These are phyloP conservation scores for Tolypocladium cylindrosporum DNA, from an alignment of 2,329 filamentous ascomycete species.

Conservation along the genomic window DNA sequence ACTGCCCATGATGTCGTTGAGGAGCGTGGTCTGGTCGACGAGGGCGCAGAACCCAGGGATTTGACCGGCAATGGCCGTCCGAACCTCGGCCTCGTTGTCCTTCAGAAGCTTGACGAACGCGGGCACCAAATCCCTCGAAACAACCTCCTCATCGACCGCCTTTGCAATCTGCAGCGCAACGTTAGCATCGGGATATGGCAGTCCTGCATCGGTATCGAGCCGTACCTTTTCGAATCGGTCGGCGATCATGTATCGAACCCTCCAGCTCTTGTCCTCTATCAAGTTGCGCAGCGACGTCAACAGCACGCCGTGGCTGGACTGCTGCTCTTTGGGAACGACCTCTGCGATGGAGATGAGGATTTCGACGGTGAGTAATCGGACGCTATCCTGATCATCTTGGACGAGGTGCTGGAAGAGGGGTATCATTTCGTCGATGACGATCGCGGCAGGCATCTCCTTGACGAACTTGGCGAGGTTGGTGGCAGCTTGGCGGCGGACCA, in stretches of 20 bases:
- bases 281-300: slow-evolving; percentile 82
- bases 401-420: slow-evolving; percentile 95
- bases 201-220: background rate
- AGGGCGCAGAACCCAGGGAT: slow-evolving; percentile 94
- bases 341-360: slow-evolving; percentile 94
- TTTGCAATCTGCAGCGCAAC: slow-evolving; percentile 67
- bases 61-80: slow-evolving; percentile 92
- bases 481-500: slow-evolving; percentile 94
- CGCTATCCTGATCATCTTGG: slow-evolving; percentile 94
- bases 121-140: slow-evolving; percentile 86
- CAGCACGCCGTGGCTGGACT: slow-evolving; percentile 88
- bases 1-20: slow-evolving; percentile 93
- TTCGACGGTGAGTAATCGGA: slow-evolving; percentile 89
- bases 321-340: slow-evolving; percentile 95
- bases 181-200: background rate
- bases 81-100: slow-evolving; percentile 94
- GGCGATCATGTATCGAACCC: slow-evolving; percentile 97
- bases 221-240: slow-evolving; percentile 92
- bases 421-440: slow-evolving; percentile 98
- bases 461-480: slow-evolving; percentile 97
- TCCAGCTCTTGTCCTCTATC: slow-evolving; percentile 99
- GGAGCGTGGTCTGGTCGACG: slow-evolving; percentile 75
- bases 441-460: slow-evolving; percentile 84
- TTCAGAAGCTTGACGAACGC: slow-evolving; percentile 97
- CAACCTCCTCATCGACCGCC: slow-evolving; percentile 94